Percentiles rank a stretch among this genome's conserved stretches.
phyloP scores from a whole-genome alignment of 2,329 filamentous ascomycete species.

The Verticillium longisporum region DNA sequence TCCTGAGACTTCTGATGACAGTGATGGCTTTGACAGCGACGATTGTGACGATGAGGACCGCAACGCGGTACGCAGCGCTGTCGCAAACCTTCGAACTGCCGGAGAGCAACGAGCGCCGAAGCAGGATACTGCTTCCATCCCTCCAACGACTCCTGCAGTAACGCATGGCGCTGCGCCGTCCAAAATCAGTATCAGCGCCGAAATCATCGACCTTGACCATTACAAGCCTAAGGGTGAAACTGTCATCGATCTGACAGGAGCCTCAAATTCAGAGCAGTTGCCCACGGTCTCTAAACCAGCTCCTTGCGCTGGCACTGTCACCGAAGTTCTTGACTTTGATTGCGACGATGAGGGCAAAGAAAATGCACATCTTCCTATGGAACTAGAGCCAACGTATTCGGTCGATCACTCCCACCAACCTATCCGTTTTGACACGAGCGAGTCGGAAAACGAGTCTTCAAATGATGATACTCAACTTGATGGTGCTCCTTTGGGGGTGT shows the following conservation, averaged over 20 bases:
- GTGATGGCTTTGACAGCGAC: neutral
- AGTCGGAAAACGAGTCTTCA: neutral
- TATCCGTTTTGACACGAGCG: neutral
- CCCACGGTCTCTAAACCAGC: neutral
- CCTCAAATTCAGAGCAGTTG: neutral
- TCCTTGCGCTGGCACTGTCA: no score
- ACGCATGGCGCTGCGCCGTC: neutral
- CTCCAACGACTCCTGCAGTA: neutral
- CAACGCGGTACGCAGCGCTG: neutral
- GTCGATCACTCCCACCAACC: neutral
- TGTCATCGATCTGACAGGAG: neutral
- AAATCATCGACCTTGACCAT: neutral
- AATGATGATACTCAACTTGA: neutral
- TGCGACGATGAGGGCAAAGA: constrained; percentile 13
- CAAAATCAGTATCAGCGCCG: neutral
- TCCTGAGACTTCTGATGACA: neutral
- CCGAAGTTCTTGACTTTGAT: constrained; percentile 14
- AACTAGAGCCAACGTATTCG: neutral
- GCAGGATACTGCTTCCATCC: neutral
- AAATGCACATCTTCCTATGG: neutral
- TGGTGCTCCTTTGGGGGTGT: neutral
- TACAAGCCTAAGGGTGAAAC: neutral
- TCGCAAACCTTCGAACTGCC: neutral
- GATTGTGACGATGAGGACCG: neutral
- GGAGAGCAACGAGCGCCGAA: neutral